Evolutionary conservation across 2,329 filamentous ascomycete species (phyloP), one percentile per base, ranked within the genome.

Genomic region (Zymoseptoria tritici): DNA sequence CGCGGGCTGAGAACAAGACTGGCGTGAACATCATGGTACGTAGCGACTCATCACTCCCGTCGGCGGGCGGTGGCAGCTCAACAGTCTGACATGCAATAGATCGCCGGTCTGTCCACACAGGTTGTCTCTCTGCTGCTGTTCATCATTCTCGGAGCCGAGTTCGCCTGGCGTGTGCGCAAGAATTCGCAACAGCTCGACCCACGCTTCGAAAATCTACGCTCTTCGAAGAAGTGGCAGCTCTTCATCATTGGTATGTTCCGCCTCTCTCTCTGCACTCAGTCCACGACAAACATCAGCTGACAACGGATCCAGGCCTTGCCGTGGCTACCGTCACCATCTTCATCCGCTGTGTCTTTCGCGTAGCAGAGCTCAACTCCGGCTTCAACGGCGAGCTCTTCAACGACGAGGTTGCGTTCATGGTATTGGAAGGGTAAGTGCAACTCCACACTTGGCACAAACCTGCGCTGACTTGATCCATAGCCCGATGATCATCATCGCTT

Each of bases 291-390:
- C 24, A 26, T 8, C 5, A 26, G 49, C 19, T n/a, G 9, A 22
- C 13, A 8, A 8, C 19, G 8, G 5, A 9, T 4, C 22, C 22
- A 53, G 81, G 80, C 3, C 74, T 88, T 13, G 68, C 75, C 0
- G 71, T 87, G 2, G 79, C 84, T 2, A 85, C 84, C 4, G 60
- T 87, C 1, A 46, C 55, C 65, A 84, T 90, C 67, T 82, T 89
- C 62, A 82, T 83, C 67, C 78, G 87, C 7, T 85, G 81, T 63
- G 81, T 85, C 51, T 90, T 85, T 72, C 81, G 87, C 57, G 82
- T 88, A 20, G 83, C 82, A 0, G 86, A 90, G 78, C 74, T 90
- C 63, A 82, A 80, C 62, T 77, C 81, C 56, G 87, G 87, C 1
- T 90, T 85, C 81, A 73, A 69, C 2, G 85, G 85, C 0, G 72